Conservation (phyloP, 1,139 yeast genomes). For the Casaregolazyma suthepensis region DNA sequence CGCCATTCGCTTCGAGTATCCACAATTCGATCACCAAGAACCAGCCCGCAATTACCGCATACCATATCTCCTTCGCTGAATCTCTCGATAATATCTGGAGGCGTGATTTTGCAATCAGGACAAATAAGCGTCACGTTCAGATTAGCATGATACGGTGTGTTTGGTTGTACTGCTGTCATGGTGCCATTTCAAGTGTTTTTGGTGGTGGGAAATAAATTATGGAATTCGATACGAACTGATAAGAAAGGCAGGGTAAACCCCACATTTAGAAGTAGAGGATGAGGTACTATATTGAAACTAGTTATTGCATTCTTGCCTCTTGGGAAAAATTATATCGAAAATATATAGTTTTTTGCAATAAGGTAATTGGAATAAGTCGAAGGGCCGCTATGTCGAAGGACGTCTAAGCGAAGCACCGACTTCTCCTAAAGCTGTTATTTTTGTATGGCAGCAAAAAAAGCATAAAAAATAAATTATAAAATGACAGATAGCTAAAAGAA, state of each 20-base stretch:
- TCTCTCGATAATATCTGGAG: conserved; percentile 92
- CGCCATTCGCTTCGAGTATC: conserved; percentile 99
- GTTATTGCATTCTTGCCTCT: too few species aligned
- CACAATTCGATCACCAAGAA: conserved; percentile 83
- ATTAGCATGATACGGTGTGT: conserved; percentile 36
- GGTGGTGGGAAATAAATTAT: background rate
- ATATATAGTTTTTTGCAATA: too few species aligned
- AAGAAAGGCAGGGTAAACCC: background rate
- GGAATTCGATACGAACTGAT: background rate
- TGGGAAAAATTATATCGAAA: too few species aligned
- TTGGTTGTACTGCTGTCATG: conserved; percentile 14
- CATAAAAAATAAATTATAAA: too few species aligned
- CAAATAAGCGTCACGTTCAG: conserved; percentile 85
- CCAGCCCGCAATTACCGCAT: conserved; percentile 94
- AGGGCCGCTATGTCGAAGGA: too few species aligned
- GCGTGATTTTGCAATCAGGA: conserved; percentile 93
- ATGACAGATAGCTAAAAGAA: too few species aligned
- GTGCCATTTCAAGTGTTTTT: background rate
- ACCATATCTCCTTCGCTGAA: conserved; percentile 97
- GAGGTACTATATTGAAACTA: too few species aligned
- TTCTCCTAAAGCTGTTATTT: too few species aligned
- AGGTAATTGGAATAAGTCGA: too few species aligned
- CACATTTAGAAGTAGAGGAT: background rate
- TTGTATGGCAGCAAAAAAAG: too few species aligned
- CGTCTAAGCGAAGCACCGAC: too few species aligned